These are phyloP conservation scores for Verticillium albo-atrum DNA, from an alignment of 2,329 filamentous ascomycete species.

Conservation along the genomic window DNA sequence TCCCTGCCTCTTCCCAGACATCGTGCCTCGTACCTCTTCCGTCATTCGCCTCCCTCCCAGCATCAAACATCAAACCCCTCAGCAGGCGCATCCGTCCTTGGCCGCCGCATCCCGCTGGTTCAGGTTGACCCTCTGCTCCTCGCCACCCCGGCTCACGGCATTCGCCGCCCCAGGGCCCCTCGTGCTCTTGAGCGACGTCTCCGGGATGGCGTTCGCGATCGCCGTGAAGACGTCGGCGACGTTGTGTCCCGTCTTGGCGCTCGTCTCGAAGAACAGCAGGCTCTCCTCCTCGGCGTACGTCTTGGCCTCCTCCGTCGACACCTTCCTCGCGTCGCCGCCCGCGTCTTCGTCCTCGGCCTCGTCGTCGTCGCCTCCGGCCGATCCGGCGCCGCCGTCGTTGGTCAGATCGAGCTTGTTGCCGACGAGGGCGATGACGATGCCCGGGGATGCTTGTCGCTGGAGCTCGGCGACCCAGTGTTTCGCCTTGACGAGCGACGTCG, in stretches of 20 bases:
- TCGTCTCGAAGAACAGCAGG: conserved; percentile 95
- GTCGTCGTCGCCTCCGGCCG: conserved; percentile 38
- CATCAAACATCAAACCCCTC: conserved; percentile 6
- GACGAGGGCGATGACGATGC: conserved; percentile 94
- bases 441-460: conserved; percentile 90
- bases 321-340: conserved; percentile 74
- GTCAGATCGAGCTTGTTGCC: conserved; percentile 96
- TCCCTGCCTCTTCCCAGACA: background rate
- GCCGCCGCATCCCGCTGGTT: conserved; percentile 68
- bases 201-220: conserved; percentile 96
- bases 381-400: conserved; percentile 43
- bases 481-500: conserved; percentile 90
- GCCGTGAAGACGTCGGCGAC: conserved; percentile 96
- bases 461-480: conserved; percentile 99
- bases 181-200: conserved; percentile 89
- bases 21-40: background rate
- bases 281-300: conserved; percentile 92
- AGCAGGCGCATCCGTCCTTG: conserved; percentile 93
- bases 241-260: conserved; percentile 92
- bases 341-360: conserved; percentile 55
- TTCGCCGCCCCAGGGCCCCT: conserved; percentile 63
- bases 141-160: conserved; percentile 52
- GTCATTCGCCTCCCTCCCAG: background rate
- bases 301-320: conserved; percentile 87
- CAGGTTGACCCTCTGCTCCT: conserved; percentile 79